Base-by-base conservation (phyloP, 2,329 filamentous ascomycete genomes). In the Claviceps sp. region DNA sequence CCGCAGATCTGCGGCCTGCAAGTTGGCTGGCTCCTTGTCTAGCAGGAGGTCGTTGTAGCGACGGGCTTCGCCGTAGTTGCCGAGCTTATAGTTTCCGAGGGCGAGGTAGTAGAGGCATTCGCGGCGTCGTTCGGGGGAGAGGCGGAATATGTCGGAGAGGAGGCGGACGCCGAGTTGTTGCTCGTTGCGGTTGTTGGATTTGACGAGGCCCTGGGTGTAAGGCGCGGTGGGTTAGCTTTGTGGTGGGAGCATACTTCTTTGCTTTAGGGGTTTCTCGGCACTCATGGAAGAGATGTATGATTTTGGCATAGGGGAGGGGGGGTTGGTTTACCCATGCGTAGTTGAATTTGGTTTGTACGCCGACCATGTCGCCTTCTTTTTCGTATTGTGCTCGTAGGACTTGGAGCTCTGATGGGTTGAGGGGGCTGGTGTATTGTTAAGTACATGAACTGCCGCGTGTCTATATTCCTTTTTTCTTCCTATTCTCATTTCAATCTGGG, bases 51-150 rank as follows among this genome's bases (percentile, higher is more conserved):
- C 91, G 68, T 98, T 98, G 72, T 97, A 97, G 64, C 88, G 80
- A 63, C 91, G 79, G 55, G 91, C 91, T 66, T 98, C 93, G 55
- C 84, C 89, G 69, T 96, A 98, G 76, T 96, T 97, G 56, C 90
- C 91, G 47, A 98, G 81, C 75, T 97, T 97, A 80, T 91, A 97
- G 76, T 97, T 95, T 57, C 93, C 93, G 37, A 98, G 80, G 26
- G 89, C 93, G 51, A 98, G 83, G 71, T 98, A 98, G 76, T 96
- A 98, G 56, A 98, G 86, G 65, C 93, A 98, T 77, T 98, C 93
- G 64, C 93, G 85, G 64, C 93, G 85, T 61, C 93, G 87, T 70
- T 97, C 93, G 59, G 89, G 89, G 39, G 89, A 86, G 54, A 84
- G 84, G 65, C 91, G 89, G 77, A 97, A 98, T 71, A 98, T 98